Evolutionary conservation across 139 green algal species (phyloP).

Genomic region (Bryopsis sp.): DNA sequence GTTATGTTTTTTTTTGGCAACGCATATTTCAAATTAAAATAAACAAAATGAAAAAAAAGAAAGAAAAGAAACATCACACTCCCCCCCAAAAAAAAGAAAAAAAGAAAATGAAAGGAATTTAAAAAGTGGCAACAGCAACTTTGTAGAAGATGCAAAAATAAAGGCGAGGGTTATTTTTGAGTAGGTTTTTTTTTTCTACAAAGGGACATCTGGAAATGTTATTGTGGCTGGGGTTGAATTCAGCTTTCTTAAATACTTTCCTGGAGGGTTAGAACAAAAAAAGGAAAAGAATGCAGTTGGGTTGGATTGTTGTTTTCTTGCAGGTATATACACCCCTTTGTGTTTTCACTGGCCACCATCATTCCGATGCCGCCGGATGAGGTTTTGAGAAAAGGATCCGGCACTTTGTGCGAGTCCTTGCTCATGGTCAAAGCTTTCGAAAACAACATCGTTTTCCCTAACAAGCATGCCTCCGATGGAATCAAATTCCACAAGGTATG

Average conservation of each 20-base stretch:
- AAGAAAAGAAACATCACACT: too few relatives aligned
- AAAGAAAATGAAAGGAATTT: too few relatives aligned
- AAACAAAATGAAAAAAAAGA: too few relatives aligned
- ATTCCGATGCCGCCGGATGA: slow-evolving; percentile 97
- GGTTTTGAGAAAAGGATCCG: slow-evolving; percentile 87
- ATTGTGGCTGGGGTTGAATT: too few relatives aligned
- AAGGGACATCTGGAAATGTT: not conserved
- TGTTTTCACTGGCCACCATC: slow-evolving; percentile 96
- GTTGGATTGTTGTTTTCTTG: not conserved
- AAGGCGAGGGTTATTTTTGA: too few relatives aligned
- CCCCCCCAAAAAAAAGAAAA: too few relatives aligned
- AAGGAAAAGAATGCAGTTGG: not conserved
- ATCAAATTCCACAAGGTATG: slow-evolving; percentile 62
- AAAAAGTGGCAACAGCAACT: too few relatives aligned
- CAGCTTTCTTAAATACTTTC: not conserved
- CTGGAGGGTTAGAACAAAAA: not conserved
- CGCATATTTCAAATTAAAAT: slow-evolving; percentile 18
- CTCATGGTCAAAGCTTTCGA: slow-evolving; percentile 84
- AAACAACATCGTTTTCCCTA: slow-evolving; percentile 83
- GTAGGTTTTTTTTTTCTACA: not conserved
- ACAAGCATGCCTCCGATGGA: slow-evolving; percentile 75
- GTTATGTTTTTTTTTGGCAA: not conserved
- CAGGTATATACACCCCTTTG: slow-evolving; percentile 98
- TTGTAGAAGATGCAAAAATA: too few relatives aligned
- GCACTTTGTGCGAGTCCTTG: slow-evolving; percentile 95